A percentile compares a stretch with the other conserved stretches of the same genome.
Evolutionary conservation across 202 grass and related monocot species (phyloP).

Genomic region (Tripidium arundinaceum): DNA sequence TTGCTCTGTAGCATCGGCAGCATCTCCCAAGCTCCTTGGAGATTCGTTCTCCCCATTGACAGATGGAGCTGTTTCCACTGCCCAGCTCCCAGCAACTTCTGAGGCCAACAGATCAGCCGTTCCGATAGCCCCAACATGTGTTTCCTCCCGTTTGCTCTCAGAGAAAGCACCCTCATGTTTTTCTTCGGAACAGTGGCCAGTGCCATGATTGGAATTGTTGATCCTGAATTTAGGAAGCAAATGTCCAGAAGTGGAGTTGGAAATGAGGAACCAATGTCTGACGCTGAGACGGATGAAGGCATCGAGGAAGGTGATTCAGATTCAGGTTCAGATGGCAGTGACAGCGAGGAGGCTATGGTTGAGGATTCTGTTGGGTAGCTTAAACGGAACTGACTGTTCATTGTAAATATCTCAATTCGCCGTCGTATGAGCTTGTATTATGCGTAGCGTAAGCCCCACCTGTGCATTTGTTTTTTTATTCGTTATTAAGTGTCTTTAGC

Average conservation of each 20-base stretch:
- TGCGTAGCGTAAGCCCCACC: background rate
- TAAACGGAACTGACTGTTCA: background rate
- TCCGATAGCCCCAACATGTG: conserved; percentile 41
- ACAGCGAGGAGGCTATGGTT: conserved; percentile 42
- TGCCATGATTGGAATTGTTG: conserved; percentile 59
- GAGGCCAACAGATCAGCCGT: conserved; percentile 86
- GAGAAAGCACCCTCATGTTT: conserved; percentile 46
- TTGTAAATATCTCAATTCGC: conserved; percentile 28
- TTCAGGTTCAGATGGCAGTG: background rate
- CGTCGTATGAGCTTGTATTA: background rate
- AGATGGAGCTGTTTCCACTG: conserved; percentile 56
- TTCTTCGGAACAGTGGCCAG: conserved; percentile 34
- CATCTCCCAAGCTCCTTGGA: conserved; percentile 49
- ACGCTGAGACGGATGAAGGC: conserved; percentile 59
- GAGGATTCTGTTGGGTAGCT: conserved; percentile 59
- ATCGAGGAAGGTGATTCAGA: conserved; percentile 28
- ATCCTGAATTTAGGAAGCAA: conserved; percentile 60
- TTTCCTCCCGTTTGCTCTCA: conserved; percentile 48
- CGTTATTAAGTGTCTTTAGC: background rate
- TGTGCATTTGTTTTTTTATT: background rate
- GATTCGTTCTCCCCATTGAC: conserved; percentile 71
- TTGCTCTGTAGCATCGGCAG: background rate
- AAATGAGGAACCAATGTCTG: conserved; percentile 47
- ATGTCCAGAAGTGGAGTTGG: conserved; percentile 23
- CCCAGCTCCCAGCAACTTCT: conserved; percentile 88